These are phyloP conservation scores for Suhomyces faveliae DNA, from an alignment of 805 yeast species.

Conservation along the genomic window DNA sequence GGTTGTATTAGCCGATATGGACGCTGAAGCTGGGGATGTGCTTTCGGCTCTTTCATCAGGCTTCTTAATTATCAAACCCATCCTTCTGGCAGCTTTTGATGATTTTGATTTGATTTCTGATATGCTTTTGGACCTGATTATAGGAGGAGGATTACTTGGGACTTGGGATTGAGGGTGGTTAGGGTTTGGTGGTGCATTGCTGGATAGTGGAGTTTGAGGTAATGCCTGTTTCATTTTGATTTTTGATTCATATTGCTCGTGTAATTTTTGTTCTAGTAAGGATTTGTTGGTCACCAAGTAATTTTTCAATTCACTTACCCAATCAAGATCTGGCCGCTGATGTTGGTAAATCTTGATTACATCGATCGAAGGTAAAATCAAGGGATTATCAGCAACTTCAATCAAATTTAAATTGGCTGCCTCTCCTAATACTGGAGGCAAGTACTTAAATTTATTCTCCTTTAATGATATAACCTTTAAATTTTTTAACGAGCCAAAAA, in stretches of 20 bases:
- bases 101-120: constrained; percentile 43
- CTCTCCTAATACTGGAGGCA: constrained; percentile 54
- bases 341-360: constrained; percentile 32
- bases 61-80: constrained; percentile 66
- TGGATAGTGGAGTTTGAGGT: constrained; percentile 1
- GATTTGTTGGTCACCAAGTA: constrained; percentile 38
- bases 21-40: neutral
- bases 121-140: constrained; percentile 29
- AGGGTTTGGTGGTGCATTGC: neutral
- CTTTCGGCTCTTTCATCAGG: constrained; percentile 11
- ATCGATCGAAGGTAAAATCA: constrained; percentile 46
- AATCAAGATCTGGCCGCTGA: constrained; percentile 41
- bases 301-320: constrained; percentile 41
- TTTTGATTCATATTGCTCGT: constrained; percentile 11
- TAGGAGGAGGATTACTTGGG: constrained; percentile 13
- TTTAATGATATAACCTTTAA: constrained; percentile 61
- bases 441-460: constrained; percentile 53
- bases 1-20: neutral
- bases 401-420: constrained; percentile 53
- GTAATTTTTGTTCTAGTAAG: constrained; percentile 27
- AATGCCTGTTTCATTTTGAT: constrained; percentile 8
- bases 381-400: constrained; percentile 63
- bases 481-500: constrained; percentile 29
- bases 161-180: constrained; percentile 6
- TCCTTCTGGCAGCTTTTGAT: constrained; percentile 68